phyloP scores from a whole-genome alignment of 164 flowering plant genomes.

The Nelumbo lutea region DNA sequence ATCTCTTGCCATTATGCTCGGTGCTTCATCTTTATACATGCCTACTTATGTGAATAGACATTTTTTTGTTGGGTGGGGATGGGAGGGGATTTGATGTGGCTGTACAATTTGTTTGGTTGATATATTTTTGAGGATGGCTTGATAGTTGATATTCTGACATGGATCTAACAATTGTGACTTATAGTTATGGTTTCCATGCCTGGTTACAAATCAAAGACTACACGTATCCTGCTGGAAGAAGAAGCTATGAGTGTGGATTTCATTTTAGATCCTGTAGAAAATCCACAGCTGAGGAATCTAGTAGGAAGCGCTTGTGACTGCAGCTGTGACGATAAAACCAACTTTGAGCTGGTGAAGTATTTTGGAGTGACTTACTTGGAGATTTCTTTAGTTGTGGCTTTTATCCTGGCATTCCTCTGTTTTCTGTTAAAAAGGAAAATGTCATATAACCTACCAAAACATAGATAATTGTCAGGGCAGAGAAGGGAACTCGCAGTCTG shows the following conservation, averaged over 20 bases:
- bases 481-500: slow-evolving; percentile 30
- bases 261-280: slow-evolving; percentile 49
- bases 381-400: slow-evolving; percentile 30
- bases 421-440: slow-evolving; percentile 43
- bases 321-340: slow-evolving; percentile 24
- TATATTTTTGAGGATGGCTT: not conserved
- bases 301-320: slow-evolving; percentile 28
- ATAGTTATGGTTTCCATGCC: slow-evolving; percentile 59
- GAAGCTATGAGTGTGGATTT: slow-evolving; percentile 59
- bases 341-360: slow-evolving; percentile 23
- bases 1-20: not conserved
- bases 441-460: slow-evolving; percentile 27
- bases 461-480: slow-evolving; percentile 26
- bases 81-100: not conserved
- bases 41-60: not conserved
- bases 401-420: slow-evolving; percentile 40
- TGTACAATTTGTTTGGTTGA: not conserved
- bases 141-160: not conserved
- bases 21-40: not conserved
- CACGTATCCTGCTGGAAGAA: slow-evolving; percentile 49
- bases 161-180: slow-evolving; percentile 13
- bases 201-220: slow-evolving; percentile 62
- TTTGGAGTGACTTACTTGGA: slow-evolving; percentile 28
- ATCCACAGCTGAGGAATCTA: slow-evolving; percentile 8
- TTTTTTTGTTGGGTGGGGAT: not conserved